Conservation (phyloP, 768 basidiomycete species). For the Lactifluus volemus region DNA sequence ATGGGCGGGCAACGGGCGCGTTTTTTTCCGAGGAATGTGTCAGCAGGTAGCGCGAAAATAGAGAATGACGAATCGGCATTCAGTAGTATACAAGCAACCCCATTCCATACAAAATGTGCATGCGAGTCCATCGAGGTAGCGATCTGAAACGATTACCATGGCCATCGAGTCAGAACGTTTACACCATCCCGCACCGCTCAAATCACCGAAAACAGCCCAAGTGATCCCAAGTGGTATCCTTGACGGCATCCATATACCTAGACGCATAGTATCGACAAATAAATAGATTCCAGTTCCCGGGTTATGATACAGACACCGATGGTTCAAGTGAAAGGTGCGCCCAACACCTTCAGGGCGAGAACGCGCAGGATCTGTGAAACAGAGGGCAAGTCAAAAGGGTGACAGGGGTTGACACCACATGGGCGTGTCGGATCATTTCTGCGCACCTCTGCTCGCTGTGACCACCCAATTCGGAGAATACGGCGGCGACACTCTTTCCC, state of each 20-base stretch:
- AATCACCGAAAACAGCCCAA: background rate
- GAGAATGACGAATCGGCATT: background rate
- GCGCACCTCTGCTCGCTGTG: conserved; percentile 81
- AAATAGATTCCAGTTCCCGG: background rate
- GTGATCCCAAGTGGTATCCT: background rate
- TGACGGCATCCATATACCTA: background rate
- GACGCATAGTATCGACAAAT: background rate
- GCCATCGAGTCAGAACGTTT: background rate
- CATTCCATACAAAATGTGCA: too few relatives aligned
- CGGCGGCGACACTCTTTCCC: conserved; percentile 85
- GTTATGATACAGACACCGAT: background rate
- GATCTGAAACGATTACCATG: background rate
- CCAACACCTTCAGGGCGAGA: conserved; percentile 75
- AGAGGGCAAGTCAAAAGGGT: background rate
- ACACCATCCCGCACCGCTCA: background rate
- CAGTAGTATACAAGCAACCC: too few relatives aligned
- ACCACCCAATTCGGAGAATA: conserved; percentile 69
- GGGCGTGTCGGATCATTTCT: background rate
- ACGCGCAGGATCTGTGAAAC: conserved; percentile 64
- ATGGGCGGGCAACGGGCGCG: background rate
- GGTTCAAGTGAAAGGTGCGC: conserved; percentile 37
- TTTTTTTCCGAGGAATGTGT: background rate
- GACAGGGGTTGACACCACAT: background rate
- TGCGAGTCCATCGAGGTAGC: background rate
- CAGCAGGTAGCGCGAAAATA: background rate